Conservation (phyloP, 1,139 yeast genomes). For the Lodderomyces oxycetoniae region DNA sequence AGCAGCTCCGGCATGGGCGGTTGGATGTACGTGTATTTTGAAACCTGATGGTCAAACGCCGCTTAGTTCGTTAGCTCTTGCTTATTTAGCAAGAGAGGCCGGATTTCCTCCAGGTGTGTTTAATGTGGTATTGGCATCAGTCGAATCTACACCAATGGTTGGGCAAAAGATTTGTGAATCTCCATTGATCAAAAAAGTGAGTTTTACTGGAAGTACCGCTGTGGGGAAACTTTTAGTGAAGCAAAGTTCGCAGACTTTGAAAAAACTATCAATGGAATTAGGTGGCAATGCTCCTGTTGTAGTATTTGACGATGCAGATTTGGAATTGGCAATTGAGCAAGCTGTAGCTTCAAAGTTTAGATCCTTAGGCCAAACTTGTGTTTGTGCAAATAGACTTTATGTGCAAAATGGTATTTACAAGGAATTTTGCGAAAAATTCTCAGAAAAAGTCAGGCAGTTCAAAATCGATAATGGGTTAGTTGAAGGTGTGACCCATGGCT, state of each 20-base stretch:
- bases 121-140: constrained; percentile 36
- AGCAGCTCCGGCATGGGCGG: constrained; percentile 48
- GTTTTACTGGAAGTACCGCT: constrained; percentile 57
- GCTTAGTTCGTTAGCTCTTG: constrained; percentile 40
- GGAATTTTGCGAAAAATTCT: constrained; percentile 37
- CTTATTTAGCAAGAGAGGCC: constrained; percentile 40
- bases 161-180: constrained; percentile 35
- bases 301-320: constrained; percentile 45
- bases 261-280: constrained; percentile 48
- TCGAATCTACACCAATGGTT: constrained; percentile 31
- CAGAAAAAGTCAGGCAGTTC: constrained; percentile 28
- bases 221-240: constrained; percentile 51
- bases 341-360: constrained; percentile 54
- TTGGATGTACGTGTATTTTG: constrained; percentile 44
- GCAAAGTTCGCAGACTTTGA: constrained; percentile 42
- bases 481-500: constrained; percentile 42
- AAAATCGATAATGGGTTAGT: constrained; percentile 44
- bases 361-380: constrained; percentile 87
- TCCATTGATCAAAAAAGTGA: constrained; percentile 41
- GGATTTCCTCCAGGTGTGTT: constrained; percentile 44
- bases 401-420: constrained; percentile 70
- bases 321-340: constrained; percentile 46
- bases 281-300: constrained; percentile 53
- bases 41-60: constrained; percentile 48
- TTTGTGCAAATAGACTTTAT: constrained; percentile 80